Evolutionary conservation across 2,329 filamentous ascomycete species (phyloP).

Genomic region (Pseudocercospora eumusae): DNA sequence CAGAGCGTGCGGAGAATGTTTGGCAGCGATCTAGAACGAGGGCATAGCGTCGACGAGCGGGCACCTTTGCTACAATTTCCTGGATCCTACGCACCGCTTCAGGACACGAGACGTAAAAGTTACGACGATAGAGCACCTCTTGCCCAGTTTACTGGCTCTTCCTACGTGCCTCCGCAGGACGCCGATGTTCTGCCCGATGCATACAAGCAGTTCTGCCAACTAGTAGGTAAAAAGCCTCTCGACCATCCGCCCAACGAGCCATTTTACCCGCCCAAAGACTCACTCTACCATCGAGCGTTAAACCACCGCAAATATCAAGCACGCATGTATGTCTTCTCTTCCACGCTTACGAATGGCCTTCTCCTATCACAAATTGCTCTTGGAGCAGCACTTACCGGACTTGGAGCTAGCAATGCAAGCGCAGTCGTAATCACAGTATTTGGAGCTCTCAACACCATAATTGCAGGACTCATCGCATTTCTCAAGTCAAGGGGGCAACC

Average conservation of each 20-base stretch:
- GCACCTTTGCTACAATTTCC: slow-evolving; percentile 36
- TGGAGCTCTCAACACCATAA: slow-evolving; percentile 46
- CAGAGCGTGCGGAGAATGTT: slow-evolving; percentile 13
- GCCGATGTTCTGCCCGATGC: slow-evolving; percentile 20
- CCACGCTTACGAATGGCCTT: slow-evolving; percentile 42
- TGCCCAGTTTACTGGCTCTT: slow-evolving; percentile 33
- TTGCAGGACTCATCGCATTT: slow-evolving; percentile 46
- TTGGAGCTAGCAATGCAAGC: slow-evolving; percentile 42
- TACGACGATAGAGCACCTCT: slow-evolving; percentile 33
- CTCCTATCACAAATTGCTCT: slow-evolving; percentile 45
- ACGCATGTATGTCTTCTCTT: slow-evolving; percentile 42
- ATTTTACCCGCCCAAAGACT: slow-evolving; percentile 34
- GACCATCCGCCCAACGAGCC: slow-evolving; percentile 33
- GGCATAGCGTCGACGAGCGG: slow-evolving; percentile 29
- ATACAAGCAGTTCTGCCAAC: slow-evolving; percentile 43
- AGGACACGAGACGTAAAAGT: slow-evolving; percentile 10
- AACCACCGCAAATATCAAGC: slow-evolving; percentile 39
- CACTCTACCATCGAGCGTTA: slow-evolving; percentile 42
- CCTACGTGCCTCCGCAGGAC: slow-evolving; percentile 9
- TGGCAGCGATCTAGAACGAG: slow-evolving; percentile 9
- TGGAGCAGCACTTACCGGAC: slow-evolving; percentile 44
- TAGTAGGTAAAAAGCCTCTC: slow-evolving; percentile 41
- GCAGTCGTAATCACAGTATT: slow-evolving; percentile 45
- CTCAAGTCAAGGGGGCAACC: slow-evolving; percentile 46
- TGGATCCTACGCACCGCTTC: slow-evolving; percentile 18